Percentiles rank a stretch among this genome's conserved stretches.
These are phyloP conservation scores for Tetrapisispora namnaoensis DNA, from an alignment of 805 yeast genomes.

Conservation along the genomic window DNA sequence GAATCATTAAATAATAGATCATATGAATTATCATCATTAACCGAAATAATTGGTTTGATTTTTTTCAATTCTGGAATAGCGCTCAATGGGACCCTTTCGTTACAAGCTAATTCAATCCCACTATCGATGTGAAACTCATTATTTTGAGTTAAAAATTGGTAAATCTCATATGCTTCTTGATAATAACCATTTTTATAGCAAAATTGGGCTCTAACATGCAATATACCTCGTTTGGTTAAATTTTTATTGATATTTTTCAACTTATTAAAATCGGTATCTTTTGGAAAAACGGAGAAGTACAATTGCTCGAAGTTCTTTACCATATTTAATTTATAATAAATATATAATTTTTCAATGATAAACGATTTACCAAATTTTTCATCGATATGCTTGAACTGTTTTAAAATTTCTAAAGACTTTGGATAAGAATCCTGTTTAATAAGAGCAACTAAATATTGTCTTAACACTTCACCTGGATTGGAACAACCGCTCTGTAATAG, in stretches of 20 bases:
- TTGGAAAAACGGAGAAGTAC: constrained; percentile 10
- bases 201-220: constrained; percentile 45
- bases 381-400: constrained; percentile 30
- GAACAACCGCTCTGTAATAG: constrained; percentile 16
- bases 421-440: constrained; percentile 57
- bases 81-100: constrained; percentile 59
- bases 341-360: constrained; percentile 48
- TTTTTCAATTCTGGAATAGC: constrained; percentile 27
- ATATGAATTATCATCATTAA: constrained; percentile 33
- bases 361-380: constrained; percentile 29
- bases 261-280: constrained; percentile 3
- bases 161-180: constrained; percentile 41
- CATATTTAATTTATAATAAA: constrained; percentile 47
- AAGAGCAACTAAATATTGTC: constrained; percentile 46
- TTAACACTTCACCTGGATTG: constrained; percentile 22
- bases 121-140: constrained; percentile 29
- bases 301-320: constrained; percentile 24
- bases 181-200: constrained; percentile 43
- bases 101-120: constrained; percentile 51
- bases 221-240: constrained; percentile 30
- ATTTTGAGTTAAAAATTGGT: constrained; percentile 35
- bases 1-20: constrained; percentile 61
- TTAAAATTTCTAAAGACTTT: constrained; percentile 39
- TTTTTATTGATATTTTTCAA: constrained; percentile 5
- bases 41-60: constrained; percentile 7